Base-by-base conservation (phyloP, 495 filamentous ascomycete genomes). In the Letharia lupina region DNA sequence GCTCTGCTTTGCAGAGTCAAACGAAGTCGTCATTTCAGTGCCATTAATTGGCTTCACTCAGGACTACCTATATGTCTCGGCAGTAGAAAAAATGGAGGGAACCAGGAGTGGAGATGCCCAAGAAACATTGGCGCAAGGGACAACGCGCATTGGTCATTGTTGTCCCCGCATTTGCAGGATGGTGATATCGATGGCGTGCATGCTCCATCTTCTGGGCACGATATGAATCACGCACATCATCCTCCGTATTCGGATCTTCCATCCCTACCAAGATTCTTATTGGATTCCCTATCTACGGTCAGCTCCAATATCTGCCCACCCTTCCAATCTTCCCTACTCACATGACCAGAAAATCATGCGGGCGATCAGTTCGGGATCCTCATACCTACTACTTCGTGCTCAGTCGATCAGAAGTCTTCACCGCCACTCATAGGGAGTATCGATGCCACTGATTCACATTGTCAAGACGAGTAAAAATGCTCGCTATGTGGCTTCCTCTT, bases 291-390 rank as follows among this genome's bases (percentile, higher is more conserved):
- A 28, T 45, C 23, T 12, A 12, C 35, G 3, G 37, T 44, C n/a
- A 15, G 16, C 59, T 45, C 59, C 66, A 37, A 57, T 57, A 35
- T 16, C 6, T 2, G 16, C 54, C 54, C 54, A 20, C 31, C 33
- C 0, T 37, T n/a, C 31, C 61, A 39, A 41, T 28, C 66, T 69
- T 71, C 50, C 42, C 60, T 66, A n/a, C 72, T 75, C 73, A 74
- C 73, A 74, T 75, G 74, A 75, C 67, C 66, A 63, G 44, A 54
- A 65, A 37, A 48, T 70, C 40, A 69, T 76, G 73, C 73, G 72
- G 72, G 69, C 61, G 35, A 64, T 62, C 52, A 31, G 48, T 63
- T 66, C 60, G 40, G 52, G 56, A 40, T 64, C 64, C 59, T 37
- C 20, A 18, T 41, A 37, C 10, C 23, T 28, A 28, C 23, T 16